Base-by-base conservation (phyloP, 257 asterid species). In the Salvia splendens region DNA sequence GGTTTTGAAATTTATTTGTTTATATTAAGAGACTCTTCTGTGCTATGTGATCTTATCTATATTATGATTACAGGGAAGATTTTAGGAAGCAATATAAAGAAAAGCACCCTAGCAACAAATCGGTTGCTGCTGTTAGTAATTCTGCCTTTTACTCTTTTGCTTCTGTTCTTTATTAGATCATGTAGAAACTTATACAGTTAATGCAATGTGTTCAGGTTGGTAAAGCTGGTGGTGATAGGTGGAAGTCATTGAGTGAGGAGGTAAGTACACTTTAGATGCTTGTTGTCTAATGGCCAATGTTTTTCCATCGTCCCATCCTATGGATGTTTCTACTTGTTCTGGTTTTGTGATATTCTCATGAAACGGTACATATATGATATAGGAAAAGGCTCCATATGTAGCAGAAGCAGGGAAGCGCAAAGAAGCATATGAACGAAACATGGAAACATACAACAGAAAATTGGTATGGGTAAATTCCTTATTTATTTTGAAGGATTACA, bases 201-300 rank as follows among this genome's bases (percentile, higher is more conserved):
- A 53, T 58, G 57, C 35, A 60, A 5, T 20, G 42, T 47, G 43
- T 53, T 20, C 70, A 89, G 96, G 94, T 89, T 58, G 90, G 95
- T 35, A 89, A 87, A 73, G 95, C 96, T 75, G 92, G 84, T 65
- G 95, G 96, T 60, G 85, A 65, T 5, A 73, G 68, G 75, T 89
- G 96, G 95, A 87, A 87, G 77, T 80, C 88, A 14, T n/a, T 89
- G 77, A 77, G 80, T 62, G 86, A 51, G 0, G 86, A 85, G 92
- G 96, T 89, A 68, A 75, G 24, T 17, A 14, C 32, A 51, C 45
- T 40, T 40, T 42, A 16, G 61, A 58, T 61, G 6, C 66, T 48
- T 28, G 50, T 36, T 71, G 42, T 43, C 24, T 28, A 54, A 17
- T 33, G 32, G 9, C 11, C 24, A 11, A 6, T 73, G 36, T 51